Base-by-base conservation (phyloP, 176 grass and related monocot species). In the Luzula sylvatica region DNA sequence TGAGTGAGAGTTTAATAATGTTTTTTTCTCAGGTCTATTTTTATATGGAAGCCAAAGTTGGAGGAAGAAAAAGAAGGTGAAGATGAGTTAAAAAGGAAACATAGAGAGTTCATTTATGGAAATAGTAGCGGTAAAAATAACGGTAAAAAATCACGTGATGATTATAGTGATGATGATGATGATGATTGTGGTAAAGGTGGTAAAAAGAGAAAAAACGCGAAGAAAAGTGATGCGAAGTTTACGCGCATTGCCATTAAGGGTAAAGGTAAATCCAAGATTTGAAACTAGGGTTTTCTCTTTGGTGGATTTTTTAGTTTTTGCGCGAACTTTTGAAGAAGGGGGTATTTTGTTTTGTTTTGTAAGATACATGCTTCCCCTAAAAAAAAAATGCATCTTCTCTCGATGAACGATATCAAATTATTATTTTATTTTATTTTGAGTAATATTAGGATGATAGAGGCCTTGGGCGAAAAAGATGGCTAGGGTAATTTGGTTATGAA, bases 21-120 rank as follows among this genome's bases (percentile, higher is more conserved):
- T 59, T 46, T 38, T 25, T 65, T 3, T 15, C 67, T 28, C 58
- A 96, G 90, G 72, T 89, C 81, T 27, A 57, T 96, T 30, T 86
- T 96, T 58, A 84, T 96, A 60, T 96, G 90, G 90, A 89, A 89
- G 58, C 71, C 81, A 56, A 86, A 72, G 41, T 58, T 19, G 1
- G 74, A 74, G 21, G 22, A 20, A 39, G 72, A 66, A 61, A 68
- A 66, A 56, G 23, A 53, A 14, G 23, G 57, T 21, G 60, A 68
- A 29, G 64, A 79, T 52, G 38, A 71, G 28, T 68, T 22, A 11
- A 78, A 70, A 42, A 72, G 66, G 55, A 95, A 78, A 42, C 20
- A 53, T 5, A 95, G 65, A 52, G 72, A 96, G 61, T 88, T 81
- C 11, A 67, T 96, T 43, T 79, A 86, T 29, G 73, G 70, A 47